Percentiles rank a stretch among this genome's conserved stretches.
phyloP scores from a whole-genome alignment of 2,329 filamentous ascomycete species.

The Grosmannia huntii region DNA sequence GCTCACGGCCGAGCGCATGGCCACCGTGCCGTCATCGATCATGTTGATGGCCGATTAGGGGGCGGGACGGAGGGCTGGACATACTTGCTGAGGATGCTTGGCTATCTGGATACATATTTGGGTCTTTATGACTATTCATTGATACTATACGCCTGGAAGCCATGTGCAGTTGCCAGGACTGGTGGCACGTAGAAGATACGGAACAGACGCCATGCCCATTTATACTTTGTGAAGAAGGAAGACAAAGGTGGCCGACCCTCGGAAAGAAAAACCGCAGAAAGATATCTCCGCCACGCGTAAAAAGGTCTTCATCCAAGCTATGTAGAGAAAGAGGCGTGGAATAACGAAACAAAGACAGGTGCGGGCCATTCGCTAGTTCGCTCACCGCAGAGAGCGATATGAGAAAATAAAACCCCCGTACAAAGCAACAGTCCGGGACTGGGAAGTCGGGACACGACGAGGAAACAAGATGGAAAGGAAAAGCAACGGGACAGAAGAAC shows the following conservation, averaged over 20 bases:
- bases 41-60: conserved; percentile 12
- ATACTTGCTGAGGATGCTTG: not conserved
- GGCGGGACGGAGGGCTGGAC: not conserved
- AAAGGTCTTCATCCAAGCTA: conserved; percentile 3
- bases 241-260: not conserved
- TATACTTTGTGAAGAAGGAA: not conserved
- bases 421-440: not conserved
- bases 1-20: conserved; percentile 86
- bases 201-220: not conserved
- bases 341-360: not conserved
- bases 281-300: not conserved
- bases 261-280: not conserved
- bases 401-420: not conserved
- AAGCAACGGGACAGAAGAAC: not conserved
- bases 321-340: not conserved
- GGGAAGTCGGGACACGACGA: not conserved
- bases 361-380: not conserved
- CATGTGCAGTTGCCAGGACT: not conserved
- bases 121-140: not conserved
- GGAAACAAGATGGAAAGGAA: not conserved
- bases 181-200: not conserved
- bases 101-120: not conserved
- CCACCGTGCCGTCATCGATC: conserved; percentile 13
- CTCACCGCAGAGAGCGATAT: not conserved
- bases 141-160: not conserved